These are phyloP conservation scores for Epipyxis sp. DNA, from an alignment of 108 stramenopile genomes.

Conservation along the genomic window DNA sequence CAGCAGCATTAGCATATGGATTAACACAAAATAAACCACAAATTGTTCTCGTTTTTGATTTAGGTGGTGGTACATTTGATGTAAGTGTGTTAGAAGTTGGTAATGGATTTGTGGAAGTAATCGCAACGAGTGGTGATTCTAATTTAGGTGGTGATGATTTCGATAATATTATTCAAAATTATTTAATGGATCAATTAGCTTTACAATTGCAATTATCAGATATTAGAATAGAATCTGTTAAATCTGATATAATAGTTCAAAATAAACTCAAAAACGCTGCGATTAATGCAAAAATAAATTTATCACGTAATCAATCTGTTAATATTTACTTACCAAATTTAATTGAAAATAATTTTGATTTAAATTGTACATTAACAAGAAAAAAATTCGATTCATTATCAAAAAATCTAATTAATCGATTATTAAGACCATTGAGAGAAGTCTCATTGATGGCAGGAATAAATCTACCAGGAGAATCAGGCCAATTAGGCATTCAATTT, in stretches of 20 bases:
- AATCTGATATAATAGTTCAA: neutral
- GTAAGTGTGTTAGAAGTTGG: slow-evolving; percentile 78
- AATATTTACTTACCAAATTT: slow-evolving; percentile 27
- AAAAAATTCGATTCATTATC: slow-evolving; percentile 30
- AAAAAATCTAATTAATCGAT: slow-evolving; percentile 25
- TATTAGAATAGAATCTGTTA: no score
- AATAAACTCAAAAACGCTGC: neutral
- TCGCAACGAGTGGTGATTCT: slow-evolving; percentile 79
- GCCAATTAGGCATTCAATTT: neutral
- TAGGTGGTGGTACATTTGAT: slow-evolving; percentile 92
- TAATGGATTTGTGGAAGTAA: slow-evolving; percentile 76
- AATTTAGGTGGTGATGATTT: slow-evolving; percentile 85
- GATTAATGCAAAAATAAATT: slow-evolving; percentile 37
- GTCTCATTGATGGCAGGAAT: slow-evolving; percentile 29
- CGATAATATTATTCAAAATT: slow-evolving; percentile 70
- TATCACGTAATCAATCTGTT: slow-evolving; percentile 28
- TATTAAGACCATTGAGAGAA: slow-evolving; percentile 31
- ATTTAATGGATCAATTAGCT: slow-evolving; percentile 22
- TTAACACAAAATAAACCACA: slow-evolving; percentile 45
- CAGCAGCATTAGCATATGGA: slow-evolving; percentile 88
- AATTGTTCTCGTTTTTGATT: slow-evolving; percentile 84
- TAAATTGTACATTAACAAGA: slow-evolving; percentile 36
- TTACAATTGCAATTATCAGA: no score
- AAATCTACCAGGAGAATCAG: slow-evolving; percentile 22
- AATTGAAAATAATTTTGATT: neutral